Base-by-base conservation (phyloP, 1,284 basidiomycete genomes). In the Phylloboletellus chloephorus region DNA sequence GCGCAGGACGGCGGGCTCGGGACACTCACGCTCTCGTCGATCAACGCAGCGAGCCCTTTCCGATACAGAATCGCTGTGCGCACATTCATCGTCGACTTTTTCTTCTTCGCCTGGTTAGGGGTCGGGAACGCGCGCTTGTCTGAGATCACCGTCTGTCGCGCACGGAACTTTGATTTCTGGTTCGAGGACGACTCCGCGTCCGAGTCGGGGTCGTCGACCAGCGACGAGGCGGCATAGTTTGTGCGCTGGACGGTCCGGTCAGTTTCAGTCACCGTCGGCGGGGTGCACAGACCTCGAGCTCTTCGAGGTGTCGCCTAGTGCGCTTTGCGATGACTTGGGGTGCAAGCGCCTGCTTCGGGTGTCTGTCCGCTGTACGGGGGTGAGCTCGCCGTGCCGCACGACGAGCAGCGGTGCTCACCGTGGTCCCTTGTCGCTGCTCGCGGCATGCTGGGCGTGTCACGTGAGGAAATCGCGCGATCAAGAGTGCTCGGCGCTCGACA, bases 21-120 rank as follows among this genome's bases (percentile, higher is more conserved):
- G 33, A 17, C 7, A 67, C 84, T 47, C 52, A 87, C 87, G 39
- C 83, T 83, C 66, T 89, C 86, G n/a, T 87, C 82, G 20, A 88
- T 65, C 39, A 88, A 67, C 10, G 77, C 72, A 3, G 73, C 65
- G 10, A 89, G 68, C 47, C 75, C 85, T 63, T 89, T 89, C 49
- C 81, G 78, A 62, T 91, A 90, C 32, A 90, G 65, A 15, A 90
- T 67, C 17, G 87, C 84, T 28, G 78, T 77, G 44, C 87, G 73
- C 36, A 90, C 76, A 52, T 76, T 81, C 77, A 83, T 83, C 13
- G 76, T 82, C n/a, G 83, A 80, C 57, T 86, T 88, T 65, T 84
- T 88, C 68, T 78, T 81, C 55, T 46, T 61, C 58, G 71, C 64
- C 28, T 69, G 67, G 25, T 42, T 46, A 29, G 39, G 47, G 1